Conservation (phyloP, 1,139 yeast species). For the Pichia sp. region DNA sequence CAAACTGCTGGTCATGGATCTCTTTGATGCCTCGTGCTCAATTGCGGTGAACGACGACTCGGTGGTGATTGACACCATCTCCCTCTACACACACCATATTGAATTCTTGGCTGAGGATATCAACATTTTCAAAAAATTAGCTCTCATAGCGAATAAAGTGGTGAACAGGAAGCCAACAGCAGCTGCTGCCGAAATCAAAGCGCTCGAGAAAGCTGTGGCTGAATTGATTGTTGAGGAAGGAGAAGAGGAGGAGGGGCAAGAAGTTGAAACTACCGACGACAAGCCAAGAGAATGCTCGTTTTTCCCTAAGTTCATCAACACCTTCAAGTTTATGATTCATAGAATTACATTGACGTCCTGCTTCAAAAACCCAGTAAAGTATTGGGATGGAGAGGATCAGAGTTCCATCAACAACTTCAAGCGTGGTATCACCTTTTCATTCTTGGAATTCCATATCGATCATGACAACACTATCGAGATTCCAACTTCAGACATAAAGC, state of each 20-base stretch:
- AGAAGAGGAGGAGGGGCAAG: background rate
- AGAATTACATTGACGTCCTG: conserved; percentile 25
- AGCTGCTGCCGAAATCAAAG: background rate
- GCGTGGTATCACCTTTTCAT: conserved; percentile 26
- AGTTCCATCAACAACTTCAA: conserved; percentile 26
- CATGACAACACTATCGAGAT: conserved; percentile 17
- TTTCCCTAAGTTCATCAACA: conserved; percentile 19
- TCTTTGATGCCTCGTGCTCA: conserved; percentile 17
- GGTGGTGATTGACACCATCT: conserved; percentile 15
- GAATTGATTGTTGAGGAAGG: background rate
- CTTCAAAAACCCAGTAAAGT: conserved; percentile 29
- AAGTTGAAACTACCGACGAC: background rate
- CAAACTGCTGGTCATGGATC: conserved; percentile 21
- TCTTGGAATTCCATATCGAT: conserved; percentile 4
- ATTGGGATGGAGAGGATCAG: conserved; percentile 29
- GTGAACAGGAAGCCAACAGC: conserved; percentile 5
- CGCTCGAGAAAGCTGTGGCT: background rate
- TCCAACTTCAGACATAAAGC: conserved; percentile 16
- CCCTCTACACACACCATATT: conserved; percentile 16
- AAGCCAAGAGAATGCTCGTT: conserved; percentile 3
- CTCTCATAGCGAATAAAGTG: conserved; percentile 11
- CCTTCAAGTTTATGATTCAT: conserved; percentile 18
- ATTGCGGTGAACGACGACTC: conserved; percentile 13
- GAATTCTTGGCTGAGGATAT: conserved; percentile 24
- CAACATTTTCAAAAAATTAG: conserved; percentile 21